Percentiles rank a stretch among this genome's conserved stretches.
Conservation (phyloP, 495 filamentous ascomycete species). For the Podospora comata region DNA sequence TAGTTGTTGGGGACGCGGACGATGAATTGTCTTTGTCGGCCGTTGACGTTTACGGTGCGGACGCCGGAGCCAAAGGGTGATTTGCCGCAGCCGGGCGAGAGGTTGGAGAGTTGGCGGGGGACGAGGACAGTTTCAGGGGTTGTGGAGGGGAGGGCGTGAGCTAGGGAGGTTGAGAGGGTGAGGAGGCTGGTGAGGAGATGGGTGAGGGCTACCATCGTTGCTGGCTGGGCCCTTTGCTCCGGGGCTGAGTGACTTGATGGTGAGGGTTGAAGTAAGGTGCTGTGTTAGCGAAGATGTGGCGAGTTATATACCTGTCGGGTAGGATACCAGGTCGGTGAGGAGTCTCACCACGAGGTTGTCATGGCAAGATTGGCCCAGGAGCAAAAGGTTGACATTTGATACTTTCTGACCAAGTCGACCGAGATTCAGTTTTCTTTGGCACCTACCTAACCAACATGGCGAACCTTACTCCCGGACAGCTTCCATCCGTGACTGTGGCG, state of each 20-base stretch:
- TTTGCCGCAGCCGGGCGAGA: constrained; percentile 39
- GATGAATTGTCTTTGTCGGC: constrained; percentile 32
- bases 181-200: not conserved
- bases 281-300: too few species aligned
- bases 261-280: too few species aligned
- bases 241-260: too few species aligned
- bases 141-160: not conserved
- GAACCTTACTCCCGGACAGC: not conserved
- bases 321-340: too few species aligned
- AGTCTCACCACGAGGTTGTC: too few species aligned
- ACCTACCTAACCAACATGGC: too few species aligned
- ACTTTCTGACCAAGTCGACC: not conserved
- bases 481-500: not conserved
- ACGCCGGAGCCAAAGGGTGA: constrained; percentile 28
- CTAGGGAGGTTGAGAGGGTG: not conserved
- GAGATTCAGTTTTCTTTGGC: not conserved
- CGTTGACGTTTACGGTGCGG: constrained; percentile 26
- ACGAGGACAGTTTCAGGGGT: not conserved
- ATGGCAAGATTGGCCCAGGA: too few species aligned
- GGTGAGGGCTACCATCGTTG: not conserved
- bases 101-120: not conserved
- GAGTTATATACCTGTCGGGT: too few species aligned
- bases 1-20: constrained; percentile 44
- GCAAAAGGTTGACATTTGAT: too few species aligned
- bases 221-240: too few species aligned